Percentiles rank a stretch among this genome's conserved stretches.
phyloP scores from a whole-genome alignment of 805 yeast genomes.

The Wickerhamiella azyma region DNA sequence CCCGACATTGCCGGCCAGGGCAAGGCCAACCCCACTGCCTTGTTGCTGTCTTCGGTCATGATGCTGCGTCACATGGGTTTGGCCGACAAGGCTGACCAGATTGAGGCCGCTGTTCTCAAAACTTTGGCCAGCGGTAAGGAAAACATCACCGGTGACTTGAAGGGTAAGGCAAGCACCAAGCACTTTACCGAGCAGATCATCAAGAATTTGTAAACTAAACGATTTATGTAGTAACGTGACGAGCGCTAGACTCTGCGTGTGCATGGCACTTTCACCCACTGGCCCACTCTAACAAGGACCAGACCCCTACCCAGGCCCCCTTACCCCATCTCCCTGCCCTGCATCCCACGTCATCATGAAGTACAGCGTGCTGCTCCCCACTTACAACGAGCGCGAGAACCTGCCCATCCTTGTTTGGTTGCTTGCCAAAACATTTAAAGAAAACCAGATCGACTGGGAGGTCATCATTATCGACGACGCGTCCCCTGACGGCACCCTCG shows the following conservation, averaged over 20 bases:
- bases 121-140: constrained; percentile 93
- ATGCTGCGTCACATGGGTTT: constrained; percentile 98
- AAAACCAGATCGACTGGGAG: constrained; percentile 53
- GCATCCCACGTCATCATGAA: constrained; percentile 26
- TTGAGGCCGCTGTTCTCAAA: constrained; percentile 70
- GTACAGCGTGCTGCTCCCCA: constrained; percentile 63
- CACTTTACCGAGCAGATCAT: constrained; percentile 90
- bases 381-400: constrained; percentile 60
- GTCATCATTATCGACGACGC: constrained; percentile 64
- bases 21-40: constrained; percentile 97
- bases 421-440: constrained; percentile 51
- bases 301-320: no score
- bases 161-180: constrained; percentile 78
- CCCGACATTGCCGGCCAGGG: constrained; percentile 99
- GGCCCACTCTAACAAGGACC: no score
- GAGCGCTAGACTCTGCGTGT: no score
- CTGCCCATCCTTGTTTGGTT: constrained; percentile 58
- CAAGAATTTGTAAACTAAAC: constrained; percentile 41
- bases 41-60: constrained; percentile 91
- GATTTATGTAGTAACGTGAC: neutral
- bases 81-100: constrained; percentile 63
- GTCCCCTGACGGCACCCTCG: constrained; percentile 75
- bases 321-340: no score
- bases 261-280: no score
- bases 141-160: constrained; percentile 92